Evolutionary conservation across 1,284 basidiomycete species (phyloP), one percentile per base, ranked within the genome.

Genomic region (Sanghuangporus sanghuang): DNA sequence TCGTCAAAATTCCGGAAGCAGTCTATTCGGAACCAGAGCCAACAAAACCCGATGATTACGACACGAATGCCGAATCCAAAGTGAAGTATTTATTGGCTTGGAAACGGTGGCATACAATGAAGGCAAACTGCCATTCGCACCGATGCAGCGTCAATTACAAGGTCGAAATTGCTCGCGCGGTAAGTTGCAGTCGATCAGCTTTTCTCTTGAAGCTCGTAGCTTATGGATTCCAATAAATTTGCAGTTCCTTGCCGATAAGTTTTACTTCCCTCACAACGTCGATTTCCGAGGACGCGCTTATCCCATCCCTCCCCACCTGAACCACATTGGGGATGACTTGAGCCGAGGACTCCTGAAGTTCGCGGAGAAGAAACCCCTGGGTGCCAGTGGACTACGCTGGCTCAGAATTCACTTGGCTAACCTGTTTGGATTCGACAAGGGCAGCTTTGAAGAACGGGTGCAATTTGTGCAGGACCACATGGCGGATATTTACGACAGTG

Each of bases 231-330:
- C 27, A 32, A 12, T 72, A 14, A 23, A n/a, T n/a, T 5, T 53
- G 1, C 63, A 91, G 89, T 96, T 94, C 80, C 76, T 95, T 53
- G 85, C 84, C 42, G 94, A 98, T 71, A 86, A 81, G 0, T 90
- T 99, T 74, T 99, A 95, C 77, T 84, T 97, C 66, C 96, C 96
- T 0, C 97, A 99, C 77, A 98, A 98, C 76, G 82, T 99, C 72
- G 97, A 99, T 76, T 99, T 99, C 85, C 88, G 96, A 67, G 97
- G 97, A 4, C 89, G 96, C 60, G 95, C 96, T 0, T 99, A 99
- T 73, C 96, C 97, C 2, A 90, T 98, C 59, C 96, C 97, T 0
- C 95, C 96, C 1, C 94, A 98, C 78, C 80, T 99, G 66, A 96
- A 91, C 71, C 97, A 99, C 71, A 93, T 98, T 61, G 96, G 96